Evolutionary conservation across 2,329 filamentous ascomycete species (phyloP).

Genomic region (Dichotomopilus funicola): DNA sequence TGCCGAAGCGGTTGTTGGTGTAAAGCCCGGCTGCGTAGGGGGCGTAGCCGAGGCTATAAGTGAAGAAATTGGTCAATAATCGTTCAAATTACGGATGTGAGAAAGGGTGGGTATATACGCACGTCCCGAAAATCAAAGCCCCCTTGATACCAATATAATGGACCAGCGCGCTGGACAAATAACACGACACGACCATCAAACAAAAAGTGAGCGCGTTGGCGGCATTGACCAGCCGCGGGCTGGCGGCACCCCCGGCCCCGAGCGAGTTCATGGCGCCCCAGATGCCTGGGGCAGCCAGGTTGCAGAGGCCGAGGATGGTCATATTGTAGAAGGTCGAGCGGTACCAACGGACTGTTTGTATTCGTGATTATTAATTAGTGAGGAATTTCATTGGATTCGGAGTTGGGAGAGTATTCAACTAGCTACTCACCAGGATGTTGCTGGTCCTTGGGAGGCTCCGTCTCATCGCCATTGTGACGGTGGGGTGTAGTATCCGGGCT

Average conservation of each 20-base stretch:
- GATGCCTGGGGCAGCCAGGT: background rate
- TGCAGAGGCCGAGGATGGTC: conserved; percentile 1
- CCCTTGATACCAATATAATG: conserved; percentile 3
- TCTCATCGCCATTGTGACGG: background rate
- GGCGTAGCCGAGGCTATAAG: background rate
- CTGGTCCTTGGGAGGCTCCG: background rate
- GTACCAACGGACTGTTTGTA: background rate
- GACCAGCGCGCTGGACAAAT: background rate
- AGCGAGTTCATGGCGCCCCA: conserved; percentile 2
- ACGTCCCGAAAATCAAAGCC: background rate
- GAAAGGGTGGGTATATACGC: background rate
- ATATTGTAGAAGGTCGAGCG: conserved; percentile 1
- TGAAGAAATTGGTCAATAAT: background rate
- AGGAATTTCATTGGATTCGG: background rate
- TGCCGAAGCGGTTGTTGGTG: conserved; percentile 1
- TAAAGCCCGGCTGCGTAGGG: background rate
- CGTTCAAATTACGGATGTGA: background rate
- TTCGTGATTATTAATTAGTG: background rate
- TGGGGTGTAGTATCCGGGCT: background rate
- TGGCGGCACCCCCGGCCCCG: background rate
- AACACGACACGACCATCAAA: conserved; percentile 1
- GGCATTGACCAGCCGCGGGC: background rate
- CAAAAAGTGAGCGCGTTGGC: conserved; percentile 2
- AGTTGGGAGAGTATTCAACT: background rate
- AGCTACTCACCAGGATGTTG: background rate